Evolutionary conservation across 768 basidiomycete genomes (phyloP).

Genomic region (Rhizopogon rudus): DNA sequence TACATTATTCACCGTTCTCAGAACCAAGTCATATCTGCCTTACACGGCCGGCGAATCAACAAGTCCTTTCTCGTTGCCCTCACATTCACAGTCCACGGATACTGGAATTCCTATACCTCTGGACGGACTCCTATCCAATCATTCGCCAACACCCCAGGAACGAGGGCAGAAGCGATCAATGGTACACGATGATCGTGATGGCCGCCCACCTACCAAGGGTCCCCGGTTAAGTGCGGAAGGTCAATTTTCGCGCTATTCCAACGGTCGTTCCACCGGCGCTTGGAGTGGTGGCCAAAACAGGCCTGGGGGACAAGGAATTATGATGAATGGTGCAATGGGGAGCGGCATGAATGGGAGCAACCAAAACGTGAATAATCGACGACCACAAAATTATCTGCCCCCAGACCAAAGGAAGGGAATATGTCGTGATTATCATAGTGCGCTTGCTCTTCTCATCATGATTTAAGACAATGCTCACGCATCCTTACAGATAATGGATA

Average conservation of each 20-base stretch:
- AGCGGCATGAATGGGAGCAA: conserved; percentile 17
- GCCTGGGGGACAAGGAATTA: conserved; percentile 13
- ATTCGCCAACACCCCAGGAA: conserved; percentile 38
- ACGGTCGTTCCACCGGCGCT: conserved; percentile 38
- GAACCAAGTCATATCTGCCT: conserved; percentile 82
- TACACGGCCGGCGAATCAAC: conserved; percentile 49
- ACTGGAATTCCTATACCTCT: conserved; percentile 78
- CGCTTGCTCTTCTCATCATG: conserved; percentile 27
- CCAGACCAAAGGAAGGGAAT: conserved; percentile 72
- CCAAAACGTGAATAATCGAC: conserved; percentile 36
- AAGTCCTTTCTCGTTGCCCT: conserved; percentile 27
- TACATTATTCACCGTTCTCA: conserved; percentile 77
- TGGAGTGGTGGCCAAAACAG: conserved; percentile 35
- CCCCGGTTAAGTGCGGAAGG: conserved; percentile 60
- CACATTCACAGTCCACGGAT: conserved; percentile 37
- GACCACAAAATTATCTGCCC: conserved; percentile 58
- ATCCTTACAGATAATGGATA: conserved; percentile 72
- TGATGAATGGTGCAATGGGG: conserved; percentile 18
- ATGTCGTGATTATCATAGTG: conserved; percentile 92
- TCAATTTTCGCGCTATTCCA: conserved; percentile 61
- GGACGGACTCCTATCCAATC: conserved; percentile 52
- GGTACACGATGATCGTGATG: conserved; percentile 58
- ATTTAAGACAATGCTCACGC: conserved; percentile 6
- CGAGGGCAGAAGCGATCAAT: conserved; percentile 62
- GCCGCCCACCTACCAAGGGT: conserved; percentile 61